phyloP scores from a whole-genome alignment of 2,329 filamentous ascomycete genomes.

The Chaetomiaceae sp. region DNA sequence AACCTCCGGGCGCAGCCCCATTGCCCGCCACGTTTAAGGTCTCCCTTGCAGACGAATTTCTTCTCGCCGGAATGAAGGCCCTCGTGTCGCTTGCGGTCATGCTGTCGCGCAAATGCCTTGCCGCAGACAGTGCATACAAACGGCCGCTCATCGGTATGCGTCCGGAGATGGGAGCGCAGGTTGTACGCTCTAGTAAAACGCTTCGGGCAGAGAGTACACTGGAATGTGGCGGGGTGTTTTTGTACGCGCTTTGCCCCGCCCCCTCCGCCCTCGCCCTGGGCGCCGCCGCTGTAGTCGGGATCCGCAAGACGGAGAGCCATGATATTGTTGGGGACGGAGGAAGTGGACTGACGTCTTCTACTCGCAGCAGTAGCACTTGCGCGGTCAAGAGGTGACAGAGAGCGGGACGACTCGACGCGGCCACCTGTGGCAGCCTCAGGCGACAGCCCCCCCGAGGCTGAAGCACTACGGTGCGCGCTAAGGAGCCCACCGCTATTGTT shows the following conservation, averaged over 20 bases:
- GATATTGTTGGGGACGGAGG: slow-evolving; percentile 57
- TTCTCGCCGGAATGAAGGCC: slow-evolving; percentile 95
- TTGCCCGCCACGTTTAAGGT: slow-evolving; percentile 73
- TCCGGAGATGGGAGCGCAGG: slow-evolving; percentile 87
- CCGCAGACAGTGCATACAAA: slow-evolving; percentile 97
- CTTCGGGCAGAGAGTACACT: slow-evolving; percentile 90
- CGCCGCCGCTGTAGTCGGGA: slow-evolving; percentile 71
- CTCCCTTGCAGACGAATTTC: slow-evolving; percentile 95
- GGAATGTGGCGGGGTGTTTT: slow-evolving; percentile 96
- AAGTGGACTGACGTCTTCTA: slow-evolving; percentile 59
- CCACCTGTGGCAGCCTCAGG: slow-evolving; percentile 47
- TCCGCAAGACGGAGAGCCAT: slow-evolving; percentile 90
- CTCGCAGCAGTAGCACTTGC: slow-evolving; percentile 38
- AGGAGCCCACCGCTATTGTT: slow-evolving; percentile 43
- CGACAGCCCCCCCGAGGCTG: slow-evolving; percentile 42
- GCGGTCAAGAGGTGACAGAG: slow-evolving; percentile 57
- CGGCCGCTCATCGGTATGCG: slow-evolving; percentile 93
- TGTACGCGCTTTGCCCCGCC: slow-evolving; percentile 73
- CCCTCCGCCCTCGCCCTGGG: slow-evolving; percentile 49
- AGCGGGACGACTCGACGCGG: slow-evolving; percentile 48
- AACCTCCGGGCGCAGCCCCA: slow-evolving; percentile 95
- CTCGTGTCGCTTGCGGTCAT: slow-evolving; percentile 95
- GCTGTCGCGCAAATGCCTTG: slow-evolving; percentile 95
- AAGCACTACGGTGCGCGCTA: slow-evolving; percentile 34
- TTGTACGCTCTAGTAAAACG: slow-evolving; percentile 97